Evolutionary conservation across 495 filamentous ascomycete genomes (phyloP).

Genomic region (Hypoxylon perforatum): DNA sequence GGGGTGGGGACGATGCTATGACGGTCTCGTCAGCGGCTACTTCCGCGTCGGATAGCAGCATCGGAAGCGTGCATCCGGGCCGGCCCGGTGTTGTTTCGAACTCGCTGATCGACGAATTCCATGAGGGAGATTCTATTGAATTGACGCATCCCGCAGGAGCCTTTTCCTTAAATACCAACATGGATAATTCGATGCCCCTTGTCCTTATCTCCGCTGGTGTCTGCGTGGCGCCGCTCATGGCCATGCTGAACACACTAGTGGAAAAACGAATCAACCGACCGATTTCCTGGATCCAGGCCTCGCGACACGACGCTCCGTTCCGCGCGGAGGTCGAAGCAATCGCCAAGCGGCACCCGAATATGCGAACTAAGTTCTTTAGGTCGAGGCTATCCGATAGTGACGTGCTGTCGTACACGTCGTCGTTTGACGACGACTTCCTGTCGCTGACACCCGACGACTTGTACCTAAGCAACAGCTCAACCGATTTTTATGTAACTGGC

Average conservation of each 20-base stretch:
- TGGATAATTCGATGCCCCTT: conserved; percentile 60
- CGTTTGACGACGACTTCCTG: conserved; percentile 66
- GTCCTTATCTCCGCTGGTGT: conserved; percentile 77
- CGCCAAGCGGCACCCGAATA: conserved; percentile 51
- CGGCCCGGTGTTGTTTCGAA: conserved; percentile 74
- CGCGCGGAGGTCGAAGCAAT: conserved; percentile 62
- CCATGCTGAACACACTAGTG: conserved; percentile 70
- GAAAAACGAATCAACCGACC: conserved; percentile 53
- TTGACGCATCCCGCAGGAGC: conserved; percentile 77
- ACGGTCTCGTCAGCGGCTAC: conserved; percentile 46
- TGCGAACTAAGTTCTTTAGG: conserved; percentile 56
- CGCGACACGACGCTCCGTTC: conserved; percentile 65
- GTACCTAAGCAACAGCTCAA: conserved; percentile 58
- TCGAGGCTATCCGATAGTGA: conserved; percentile 56
- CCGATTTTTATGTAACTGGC: conserved; percentile 76
- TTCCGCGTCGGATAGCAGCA: conserved; percentile 47
- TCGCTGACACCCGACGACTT: conserved; percentile 61
- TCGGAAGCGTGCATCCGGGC: conserved; percentile 43
- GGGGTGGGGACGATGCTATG: conserved; percentile 28
- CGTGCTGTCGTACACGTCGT: conserved; percentile 52
- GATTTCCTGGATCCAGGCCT: conserved; percentile 75
- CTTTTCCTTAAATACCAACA: conserved; percentile 65
- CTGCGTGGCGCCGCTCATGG: conserved; percentile 72
- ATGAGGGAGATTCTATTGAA: conserved; percentile 70
- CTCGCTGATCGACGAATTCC: conserved; percentile 69